These are phyloP conservation scores for Hericium coralloides DNA, from an alignment of 768 basidiomycete species.

Conservation along the genomic window DNA sequence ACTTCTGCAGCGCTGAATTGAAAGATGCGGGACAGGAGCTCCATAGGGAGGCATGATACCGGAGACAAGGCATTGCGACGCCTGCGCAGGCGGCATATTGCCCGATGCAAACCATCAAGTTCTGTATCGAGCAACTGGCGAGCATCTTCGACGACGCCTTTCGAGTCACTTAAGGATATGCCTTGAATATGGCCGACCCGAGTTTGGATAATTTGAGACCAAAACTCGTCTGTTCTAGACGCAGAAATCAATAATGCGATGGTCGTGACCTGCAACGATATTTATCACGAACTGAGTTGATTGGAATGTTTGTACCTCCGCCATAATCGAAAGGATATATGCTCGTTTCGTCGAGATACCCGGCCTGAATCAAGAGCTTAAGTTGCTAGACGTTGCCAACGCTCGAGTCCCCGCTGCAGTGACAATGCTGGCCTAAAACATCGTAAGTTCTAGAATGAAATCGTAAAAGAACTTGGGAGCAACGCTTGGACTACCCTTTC, in stretches of 20 bases:
- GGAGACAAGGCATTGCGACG: not conserved
- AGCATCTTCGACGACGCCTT: not conserved
- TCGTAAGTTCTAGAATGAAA: too few relatives aligned
- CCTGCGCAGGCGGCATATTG: not conserved
- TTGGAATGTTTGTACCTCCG: too few relatives aligned
- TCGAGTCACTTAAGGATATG: not conserved
- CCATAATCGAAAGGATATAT: too few relatives aligned
- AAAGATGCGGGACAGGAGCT: not conserved
- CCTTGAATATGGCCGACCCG: not conserved
- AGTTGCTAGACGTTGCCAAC: too few relatives aligned
- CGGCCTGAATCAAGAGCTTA: too few relatives aligned
- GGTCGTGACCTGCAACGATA: too few relatives aligned
- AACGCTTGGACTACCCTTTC: too few relatives aligned
- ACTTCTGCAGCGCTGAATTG: not conserved
- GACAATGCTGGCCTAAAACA: too few relatives aligned
- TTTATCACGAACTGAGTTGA: too few relatives aligned
- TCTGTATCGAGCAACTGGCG: not conserved
- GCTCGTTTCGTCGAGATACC: too few relatives aligned
- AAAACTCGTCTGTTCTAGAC: not conserved
- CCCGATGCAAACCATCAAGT: not conserved
- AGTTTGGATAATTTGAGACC: not conserved
- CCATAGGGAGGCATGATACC: not conserved
- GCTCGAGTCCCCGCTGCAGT: too few relatives aligned
- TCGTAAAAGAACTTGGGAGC: too few relatives aligned
- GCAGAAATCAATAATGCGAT: not conserved